Base-by-base conservation (phyloP, 495 filamentous ascomycete genomes). In the Aspergillus baeticus region DNA sequence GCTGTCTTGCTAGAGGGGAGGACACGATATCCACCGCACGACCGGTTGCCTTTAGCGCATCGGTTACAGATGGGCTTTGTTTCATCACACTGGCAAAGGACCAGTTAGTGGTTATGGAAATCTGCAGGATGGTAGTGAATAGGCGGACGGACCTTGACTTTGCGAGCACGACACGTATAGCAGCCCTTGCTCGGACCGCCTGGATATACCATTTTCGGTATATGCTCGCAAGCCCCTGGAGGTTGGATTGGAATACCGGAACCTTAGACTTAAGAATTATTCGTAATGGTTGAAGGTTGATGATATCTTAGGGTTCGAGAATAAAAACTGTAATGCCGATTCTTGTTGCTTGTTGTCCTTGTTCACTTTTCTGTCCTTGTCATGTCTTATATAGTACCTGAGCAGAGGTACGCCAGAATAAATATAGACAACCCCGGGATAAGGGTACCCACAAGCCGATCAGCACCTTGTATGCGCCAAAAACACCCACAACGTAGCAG, bases 111-210 rank as follows among this genome's bases (percentile, higher is more conserved):
- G 4, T 20, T 8, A 29, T 4, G 4, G 26, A 8, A 4, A 29
- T 3, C 26, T 29, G 8, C 26, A 29, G 26, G 26, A 4, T 29
- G 26, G 6, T 14, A 5, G n/a, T 10, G 17, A 34, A 20, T 48
- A 14, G 1, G 11, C 2, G 33, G 23, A 10, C 50, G 15, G 31
- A 53, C 50, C 50, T 53, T 53, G 17, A 53, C 50, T 34, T 53
- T 53, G 37, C 50, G 50, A 43, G 50, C 38, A 53, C 50, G 50
- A 42, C 50, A 53, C 34, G 50, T 53, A 18, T 53, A 53, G 50
- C 50, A 53, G 2, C 50, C 50, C 7, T 23, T 23, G 38, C 50
- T 53, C 18, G 50, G 50, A 6, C 50, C 50, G 22, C 50, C 50
- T 43, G 50, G 50, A 29, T 53, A 53, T 5, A 53, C 50, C 50